These are phyloP conservation scores for Corynespora cassiicola DNA, from an alignment of 2,329 filamentous ascomycete species.

Conservation along the genomic window DNA sequence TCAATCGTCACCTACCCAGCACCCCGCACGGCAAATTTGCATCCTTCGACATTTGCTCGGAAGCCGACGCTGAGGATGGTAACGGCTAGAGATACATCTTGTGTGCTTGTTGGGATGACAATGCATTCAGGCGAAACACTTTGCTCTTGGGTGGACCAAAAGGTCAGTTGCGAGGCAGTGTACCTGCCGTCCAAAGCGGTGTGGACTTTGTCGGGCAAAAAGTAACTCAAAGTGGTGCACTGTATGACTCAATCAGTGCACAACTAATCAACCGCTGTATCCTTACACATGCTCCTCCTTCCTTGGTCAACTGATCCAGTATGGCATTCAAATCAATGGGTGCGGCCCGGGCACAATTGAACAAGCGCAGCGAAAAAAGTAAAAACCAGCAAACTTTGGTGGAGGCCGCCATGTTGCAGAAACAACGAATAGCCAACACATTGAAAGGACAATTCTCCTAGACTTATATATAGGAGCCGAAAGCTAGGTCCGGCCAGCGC, in stretches of 20 bases:
- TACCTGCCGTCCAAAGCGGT: slow-evolving; percentile 16
- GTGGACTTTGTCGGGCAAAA: slow-evolving; percentile 24
- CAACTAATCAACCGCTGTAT: background rate
- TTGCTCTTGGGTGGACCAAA: slow-evolving; percentile 26
- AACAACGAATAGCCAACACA: too few relatives aligned
- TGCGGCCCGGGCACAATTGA: too few relatives aligned
- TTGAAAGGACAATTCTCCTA: too few relatives aligned
- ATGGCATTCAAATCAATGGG: slow-evolving; percentile 15
- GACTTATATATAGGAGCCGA: too few relatives aligned
- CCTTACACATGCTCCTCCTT: slow-evolving; percentile 24
- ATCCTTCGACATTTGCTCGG: slow-evolving; percentile 18
- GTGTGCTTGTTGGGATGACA: slow-evolving; percentile 24
- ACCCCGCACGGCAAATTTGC: slow-evolving; percentile 25
- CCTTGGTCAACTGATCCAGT: slow-evolving; percentile 16
- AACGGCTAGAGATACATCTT: slow-evolving; percentile 27
- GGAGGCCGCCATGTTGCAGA: too few relatives aligned
- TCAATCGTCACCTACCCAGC: slow-evolving; percentile 28
- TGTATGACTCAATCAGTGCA: slow-evolving; percentile 2
- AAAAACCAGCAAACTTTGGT: too few relatives aligned
- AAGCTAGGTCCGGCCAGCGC: too few relatives aligned
- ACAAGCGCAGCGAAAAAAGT: too few relatives aligned
- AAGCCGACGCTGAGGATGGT: slow-evolving; percentile 20
- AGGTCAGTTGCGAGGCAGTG: slow-evolving; percentile 18
- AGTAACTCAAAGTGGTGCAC: slow-evolving; percentile 24
- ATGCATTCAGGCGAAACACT: slow-evolving; percentile 25